These are phyloP conservation scores for Cyberlindnera maclurae DNA, from an alignment of 805 yeast species.

Conservation along the genomic window DNA sequence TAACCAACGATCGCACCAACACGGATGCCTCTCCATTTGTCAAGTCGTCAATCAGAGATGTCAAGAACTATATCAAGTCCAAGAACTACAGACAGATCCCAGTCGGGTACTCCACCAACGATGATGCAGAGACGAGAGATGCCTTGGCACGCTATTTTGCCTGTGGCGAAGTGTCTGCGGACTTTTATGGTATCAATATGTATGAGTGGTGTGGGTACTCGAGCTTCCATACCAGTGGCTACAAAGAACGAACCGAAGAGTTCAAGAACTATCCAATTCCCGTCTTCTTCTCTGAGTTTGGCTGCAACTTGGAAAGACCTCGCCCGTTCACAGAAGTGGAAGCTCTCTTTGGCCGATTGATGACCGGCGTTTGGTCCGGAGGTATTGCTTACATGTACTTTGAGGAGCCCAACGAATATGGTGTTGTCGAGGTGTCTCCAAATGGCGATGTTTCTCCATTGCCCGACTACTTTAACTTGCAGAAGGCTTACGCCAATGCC, in stretches of 20 bases:
- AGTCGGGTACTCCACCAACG: slow-evolving; percentile 90
- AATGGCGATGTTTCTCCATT: slow-evolving; percentile 42
- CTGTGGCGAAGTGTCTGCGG: slow-evolving; percentile 65
- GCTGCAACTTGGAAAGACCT: slow-evolving; percentile 63
- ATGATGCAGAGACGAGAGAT: slow-evolving; percentile 74
- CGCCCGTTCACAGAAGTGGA: slow-evolving; percentile 67
- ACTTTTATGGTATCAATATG: slow-evolving; percentile 81
- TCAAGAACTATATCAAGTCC: slow-evolving; percentile 62
- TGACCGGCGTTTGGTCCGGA: slow-evolving; percentile 82
- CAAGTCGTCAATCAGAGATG: slow-evolving; percentile 92
- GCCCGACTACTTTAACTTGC: slow-evolving; percentile 51
- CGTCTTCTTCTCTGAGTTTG: slow-evolving; percentile 73
- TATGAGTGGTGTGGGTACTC: slow-evolving; percentile 83
- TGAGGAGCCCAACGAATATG: slow-evolving; percentile 68
- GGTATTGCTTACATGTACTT: slow-evolving; percentile 82
- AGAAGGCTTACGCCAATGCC: slow-evolving; percentile 42
- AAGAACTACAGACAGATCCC: slow-evolving; percentile 74
- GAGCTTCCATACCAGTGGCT: slow-evolving; percentile 57
- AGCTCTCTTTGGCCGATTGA: slow-evolving; percentile 53
- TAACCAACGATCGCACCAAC: slow-evolving; percentile 73
- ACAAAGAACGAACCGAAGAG: slow-evolving; percentile 52
- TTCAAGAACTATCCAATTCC: slow-evolving; percentile 64
- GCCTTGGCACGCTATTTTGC: slow-evolving; percentile 77
- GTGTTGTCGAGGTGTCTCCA: slow-evolving; percentile 48
- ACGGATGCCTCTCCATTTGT: slow-evolving; percentile 91